These are phyloP conservation scores for Scheffersomyces lignicola DNA, from an alignment of 1,139 yeast genomes.

Conservation along the genomic window DNA sequence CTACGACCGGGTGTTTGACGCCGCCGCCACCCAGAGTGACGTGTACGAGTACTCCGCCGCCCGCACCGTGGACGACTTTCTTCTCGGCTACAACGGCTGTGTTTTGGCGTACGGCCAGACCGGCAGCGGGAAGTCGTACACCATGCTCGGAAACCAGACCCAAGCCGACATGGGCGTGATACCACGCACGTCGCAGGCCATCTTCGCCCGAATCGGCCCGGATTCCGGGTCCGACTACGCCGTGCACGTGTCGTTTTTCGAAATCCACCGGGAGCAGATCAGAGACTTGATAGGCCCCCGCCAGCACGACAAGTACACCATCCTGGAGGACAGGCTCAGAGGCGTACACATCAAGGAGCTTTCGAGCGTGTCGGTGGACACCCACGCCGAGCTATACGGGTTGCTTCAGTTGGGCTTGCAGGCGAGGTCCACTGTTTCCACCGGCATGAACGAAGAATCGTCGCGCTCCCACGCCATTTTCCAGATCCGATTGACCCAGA, in stretches of 20 bases:
- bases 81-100: conserved; percentile 82
- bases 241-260: conserved; percentile 75
- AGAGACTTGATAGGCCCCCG: conserved; percentile 51
- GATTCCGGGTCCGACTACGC: conserved; percentile 55
- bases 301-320: conserved; percentile 36
- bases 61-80: conserved; percentile 64
- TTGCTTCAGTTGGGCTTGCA: conserved; percentile 58
- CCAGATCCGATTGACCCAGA: conserved; percentile 64
- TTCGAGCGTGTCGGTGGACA: conserved; percentile 59
- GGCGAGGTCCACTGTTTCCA: conserved; percentile 58
- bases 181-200: conserved; percentile 69
- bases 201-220: conserved; percentile 56
- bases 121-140: conserved; percentile 83
- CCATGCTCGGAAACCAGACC: conserved; percentile 72
- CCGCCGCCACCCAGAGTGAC: conserved; percentile 52
- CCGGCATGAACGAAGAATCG: conserved; percentile 74
- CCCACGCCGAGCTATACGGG: conserved; percentile 57
- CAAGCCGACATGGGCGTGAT: conserved; percentile 57
- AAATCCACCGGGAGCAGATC: conserved; percentile 77
- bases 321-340: conserved; percentile 64
- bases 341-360: conserved; percentile 75
- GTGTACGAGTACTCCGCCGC: conserved; percentile 61
- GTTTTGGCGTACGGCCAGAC: conserved; percentile 89
- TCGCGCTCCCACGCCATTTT: conserved; percentile 85
- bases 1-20: conserved; percentile 67